Evolutionary conservation across 106 monocot genomes (phyloP), one percentile per base, ranked within the genome.

Genomic region (Platanthera zijinensis): DNA sequence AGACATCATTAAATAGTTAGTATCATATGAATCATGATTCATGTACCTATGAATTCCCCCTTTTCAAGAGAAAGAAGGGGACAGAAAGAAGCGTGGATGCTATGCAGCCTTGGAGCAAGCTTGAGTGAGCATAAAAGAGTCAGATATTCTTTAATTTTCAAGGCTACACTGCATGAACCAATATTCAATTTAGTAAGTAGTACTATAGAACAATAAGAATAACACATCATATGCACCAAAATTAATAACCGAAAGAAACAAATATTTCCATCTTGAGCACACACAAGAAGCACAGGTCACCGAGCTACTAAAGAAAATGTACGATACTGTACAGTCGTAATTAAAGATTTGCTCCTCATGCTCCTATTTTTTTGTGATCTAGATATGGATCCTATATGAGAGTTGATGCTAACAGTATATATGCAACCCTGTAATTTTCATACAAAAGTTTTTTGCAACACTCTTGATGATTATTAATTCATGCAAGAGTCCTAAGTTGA

Each of bases 11-110:
- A 61, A 61, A 61, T 19, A 19, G 21, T 19, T 18, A 61, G 59
- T 8, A 61, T 61, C 19, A 61, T 61, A 19, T 61, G n/a, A 1
- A 39, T 67, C 47, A 70, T 47, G 48, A 67, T 67, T 25, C n/a
- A 64, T 61, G 13, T 82, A 96, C 96, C 96, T 82, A 96, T 84
- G 72, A 93, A 96, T 84, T 96, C 93, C 50, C 96, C 96, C 81
- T 96, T 96, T 61, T 96, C 96, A 72, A 96, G 91, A 19, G 96
- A 96, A 78, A 96, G 96, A 7, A 96, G 83, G 10, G 96, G 96
- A 12, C 96, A 96, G 81, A 96, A 96, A 39, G 91, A 93, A 70
- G 96, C 91, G 64, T 81, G 90, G 39, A 91, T 79, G 21, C 74
- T 87, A 57, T 91, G 93, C 74, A 89, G 78, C 19, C 84, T 83